These are phyloP conservation scores for Paramecium tetraurelia DNA, from an alignment of 73 alveolate species.

Conservation along the genomic window DNA sequence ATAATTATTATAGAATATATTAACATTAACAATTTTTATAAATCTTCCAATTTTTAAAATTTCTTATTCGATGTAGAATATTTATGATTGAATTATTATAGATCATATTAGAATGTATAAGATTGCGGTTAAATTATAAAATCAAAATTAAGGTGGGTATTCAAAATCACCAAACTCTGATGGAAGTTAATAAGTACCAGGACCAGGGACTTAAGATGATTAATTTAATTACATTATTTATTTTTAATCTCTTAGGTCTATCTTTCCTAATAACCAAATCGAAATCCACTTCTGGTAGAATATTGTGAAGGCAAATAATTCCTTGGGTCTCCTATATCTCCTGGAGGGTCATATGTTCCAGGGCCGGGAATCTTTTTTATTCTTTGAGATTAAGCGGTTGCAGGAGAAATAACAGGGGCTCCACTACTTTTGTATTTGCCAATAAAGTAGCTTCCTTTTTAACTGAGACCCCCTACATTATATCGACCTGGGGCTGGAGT, in stretches of 20 bases:
- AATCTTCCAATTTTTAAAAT: no score
- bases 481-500: slow-evolving; percentile 21
- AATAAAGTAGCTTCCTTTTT: background rate
- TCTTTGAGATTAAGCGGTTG: background rate
- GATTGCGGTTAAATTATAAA: background rate
- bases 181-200: slow-evolving; percentile 18
- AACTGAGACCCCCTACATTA: background rate
- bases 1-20: no score
- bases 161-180: slow-evolving; percentile 45
- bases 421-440: slow-evolving; percentile 19
- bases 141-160: slow-evolving; percentile 30
- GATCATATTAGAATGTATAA: background rate
- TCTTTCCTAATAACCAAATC: background rate
- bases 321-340: background rate
- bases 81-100: no score
- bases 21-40: no score
- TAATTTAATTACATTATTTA: background rate
- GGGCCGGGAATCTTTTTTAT: background rate
- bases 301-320: background rate
- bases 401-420: slow-evolving; percentile 4
- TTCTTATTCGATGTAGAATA: no score
- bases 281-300: background rate
- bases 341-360: slow-evolving; percentile 44
- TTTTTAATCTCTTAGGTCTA: background rate
- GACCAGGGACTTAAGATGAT: slow-evolving; percentile 20